Percentiles rank a stretch among this genome's conserved stretches.
phyloP scores from a whole-genome alignment of 2,329 filamentous ascomycete species.

The Hymenotorrendiella dingleyae region DNA sequence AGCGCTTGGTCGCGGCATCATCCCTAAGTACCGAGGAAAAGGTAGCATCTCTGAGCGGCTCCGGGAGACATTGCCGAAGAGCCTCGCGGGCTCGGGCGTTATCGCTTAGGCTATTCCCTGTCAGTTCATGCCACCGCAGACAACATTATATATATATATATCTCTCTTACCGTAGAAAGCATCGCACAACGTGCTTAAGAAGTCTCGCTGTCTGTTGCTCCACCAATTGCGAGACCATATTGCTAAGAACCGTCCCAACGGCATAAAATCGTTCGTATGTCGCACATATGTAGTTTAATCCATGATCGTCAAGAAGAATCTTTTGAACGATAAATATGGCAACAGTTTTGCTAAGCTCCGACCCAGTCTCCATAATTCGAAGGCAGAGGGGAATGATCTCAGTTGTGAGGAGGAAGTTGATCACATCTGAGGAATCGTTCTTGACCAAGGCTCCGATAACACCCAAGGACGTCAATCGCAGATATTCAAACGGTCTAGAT shows the following conservation, averaged over 20 bases:
- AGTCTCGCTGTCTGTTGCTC: constrained; percentile 95
- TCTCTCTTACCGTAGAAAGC: constrained; percentile 74
- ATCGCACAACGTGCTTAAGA: constrained; percentile 95
- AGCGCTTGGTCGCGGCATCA: constrained; percentile 95
- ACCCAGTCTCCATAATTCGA: constrained; percentile 98
- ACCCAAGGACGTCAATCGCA: constrained; percentile 89
- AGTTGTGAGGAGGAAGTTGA: constrained; percentile 96
- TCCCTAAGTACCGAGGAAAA: constrained; percentile 95
- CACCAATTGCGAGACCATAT: constrained; percentile 97
- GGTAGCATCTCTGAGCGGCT: constrained; percentile 96
- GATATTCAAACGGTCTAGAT: constrained; percentile 93
- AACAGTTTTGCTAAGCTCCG: constrained; percentile 96
- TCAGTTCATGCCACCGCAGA: constrained; percentile 11
- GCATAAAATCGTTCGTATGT: constrained; percentile 99
- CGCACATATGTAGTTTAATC: constrained; percentile 95
- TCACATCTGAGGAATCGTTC: constrained; percentile 97
- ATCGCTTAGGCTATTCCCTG: constrained; percentile 68
- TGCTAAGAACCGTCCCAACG: constrained; percentile 93
- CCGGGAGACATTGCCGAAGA: constrained; percentile 88
- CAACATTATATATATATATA: too few species aligned
- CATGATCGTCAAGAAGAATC: constrained; percentile 93
- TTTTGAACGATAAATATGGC: constrained; percentile 99
- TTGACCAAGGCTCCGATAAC: constrained; percentile 97
- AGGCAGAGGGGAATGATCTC: constrained; percentile 98
- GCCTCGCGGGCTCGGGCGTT: constrained; percentile 94